Evolutionary conservation across 2,329 filamentous ascomycete species (phyloP).

Genomic region (Cercospora zeae-maydis): DNA sequence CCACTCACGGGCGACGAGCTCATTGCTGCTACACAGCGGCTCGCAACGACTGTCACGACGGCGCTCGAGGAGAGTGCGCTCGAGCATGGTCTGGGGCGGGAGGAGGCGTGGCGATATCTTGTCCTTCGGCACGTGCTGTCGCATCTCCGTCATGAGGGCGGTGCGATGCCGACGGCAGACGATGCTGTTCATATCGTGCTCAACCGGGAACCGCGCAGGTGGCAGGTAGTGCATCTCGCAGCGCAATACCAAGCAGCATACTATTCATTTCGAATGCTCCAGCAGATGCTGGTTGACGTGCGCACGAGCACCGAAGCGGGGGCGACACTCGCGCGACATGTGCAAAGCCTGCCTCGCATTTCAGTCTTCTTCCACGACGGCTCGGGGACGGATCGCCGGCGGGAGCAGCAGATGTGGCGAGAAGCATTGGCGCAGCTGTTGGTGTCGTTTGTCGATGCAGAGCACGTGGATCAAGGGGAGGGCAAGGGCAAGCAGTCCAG

Average conservation of each 20-base stretch:
- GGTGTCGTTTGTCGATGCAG: slow-evolving; percentile 1
- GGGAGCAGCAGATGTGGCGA: slow-evolving; percentile 19
- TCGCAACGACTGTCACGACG: background rate
- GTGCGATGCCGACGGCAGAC: slow-evolving; percentile 20
- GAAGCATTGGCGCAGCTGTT: slow-evolving; percentile 6
- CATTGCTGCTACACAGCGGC: background rate
- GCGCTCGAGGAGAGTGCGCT: slow-evolving; percentile 5
- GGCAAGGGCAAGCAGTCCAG: slow-evolving; percentile 58
- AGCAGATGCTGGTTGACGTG: slow-evolving; percentile 36
- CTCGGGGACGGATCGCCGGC: background rate
- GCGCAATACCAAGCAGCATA: slow-evolving; percentile 43
- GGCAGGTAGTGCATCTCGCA: slow-evolving; percentile 40
- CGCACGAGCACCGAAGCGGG: slow-evolving; percentile 46
- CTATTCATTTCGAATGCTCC: slow-evolving; percentile 44
- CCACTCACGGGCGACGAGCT: background rate
- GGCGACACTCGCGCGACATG: slow-evolving; percentile 3
- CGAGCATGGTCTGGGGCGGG: background rate
- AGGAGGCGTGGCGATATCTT: slow-evolving; percentile 24
- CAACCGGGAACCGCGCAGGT: slow-evolving; percentile 35
- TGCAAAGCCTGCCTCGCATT: slow-evolving; percentile 24
- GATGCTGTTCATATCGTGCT: slow-evolving; percentile 29
- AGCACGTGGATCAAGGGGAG: background rate
- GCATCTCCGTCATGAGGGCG: slow-evolving; percentile 15
- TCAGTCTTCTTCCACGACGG: slow-evolving; percentile 19
- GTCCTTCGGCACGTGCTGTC: slow-evolving; percentile 21